Percentiles rank a stretch among this genome's conserved stretches.
Conservation (phyloP, 2,329 filamentous ascomycete species). For the Ascochyta pisi region DNA sequence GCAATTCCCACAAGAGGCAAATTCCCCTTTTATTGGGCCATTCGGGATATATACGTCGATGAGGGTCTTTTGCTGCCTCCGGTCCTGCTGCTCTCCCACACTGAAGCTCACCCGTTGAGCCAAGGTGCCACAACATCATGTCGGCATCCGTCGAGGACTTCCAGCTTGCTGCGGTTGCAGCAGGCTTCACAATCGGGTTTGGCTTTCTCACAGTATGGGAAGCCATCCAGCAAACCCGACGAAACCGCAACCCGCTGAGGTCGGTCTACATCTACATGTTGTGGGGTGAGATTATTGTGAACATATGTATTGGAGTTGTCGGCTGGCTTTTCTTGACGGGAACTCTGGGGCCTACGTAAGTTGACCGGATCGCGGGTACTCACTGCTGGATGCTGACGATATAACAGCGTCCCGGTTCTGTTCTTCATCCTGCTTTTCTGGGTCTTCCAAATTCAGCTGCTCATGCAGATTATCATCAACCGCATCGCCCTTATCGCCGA, state of each 20-base stretch:
- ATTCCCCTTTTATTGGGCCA: slow-evolving; percentile 10
- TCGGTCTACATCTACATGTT: slow-evolving; percentile 49
- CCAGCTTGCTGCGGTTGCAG: slow-evolving; percentile 42
- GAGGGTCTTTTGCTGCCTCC: slow-evolving; percentile 1
- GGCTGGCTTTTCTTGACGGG: slow-evolving; percentile 44
- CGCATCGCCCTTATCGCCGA: slow-evolving; percentile 59
- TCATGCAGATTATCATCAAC: slow-evolving; percentile 65
- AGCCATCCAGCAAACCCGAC: slow-evolving; percentile 45
- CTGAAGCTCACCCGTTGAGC: slow-evolving; percentile 10
- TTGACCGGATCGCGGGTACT: background rate
- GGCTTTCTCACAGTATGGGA: slow-evolving; percentile 46
- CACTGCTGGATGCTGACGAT: slow-evolving; percentile 3
- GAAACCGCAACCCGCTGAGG: slow-evolving; percentile 42
- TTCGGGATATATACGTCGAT: slow-evolving; percentile 10
- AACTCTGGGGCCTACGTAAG: slow-evolving; percentile 40
- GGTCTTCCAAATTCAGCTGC: slow-evolving; percentile 54
- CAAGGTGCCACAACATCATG: slow-evolving; percentile 19
- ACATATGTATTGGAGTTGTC: slow-evolving; percentile 38
- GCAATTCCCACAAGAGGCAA: slow-evolving; percentile 12
- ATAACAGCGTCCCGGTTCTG: slow-evolving; percentile 34
- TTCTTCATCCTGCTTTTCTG: slow-evolving; percentile 45
- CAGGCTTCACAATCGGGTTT: slow-evolving; percentile 47
- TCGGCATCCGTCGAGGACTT: slow-evolving; percentile 34
- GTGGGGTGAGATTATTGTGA: slow-evolving; percentile 43
- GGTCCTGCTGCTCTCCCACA: background rate